These are phyloP conservation scores for Cladobotryum mycophilum DNA, from an alignment of 2,329 filamentous ascomycete species.

Conservation along the genomic window DNA sequence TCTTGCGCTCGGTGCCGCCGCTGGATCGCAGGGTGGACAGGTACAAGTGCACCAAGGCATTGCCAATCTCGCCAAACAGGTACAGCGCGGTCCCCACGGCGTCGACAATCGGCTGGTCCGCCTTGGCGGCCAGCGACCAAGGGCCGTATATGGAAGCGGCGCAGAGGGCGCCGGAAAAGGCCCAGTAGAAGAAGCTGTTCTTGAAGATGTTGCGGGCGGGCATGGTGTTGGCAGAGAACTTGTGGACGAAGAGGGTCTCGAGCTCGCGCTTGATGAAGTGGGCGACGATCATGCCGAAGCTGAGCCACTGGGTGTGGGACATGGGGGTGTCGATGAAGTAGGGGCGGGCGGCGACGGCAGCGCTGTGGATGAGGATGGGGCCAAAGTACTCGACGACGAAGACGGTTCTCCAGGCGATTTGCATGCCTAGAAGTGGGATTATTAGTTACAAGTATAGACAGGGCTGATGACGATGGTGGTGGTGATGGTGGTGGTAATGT, in stretches of 20 bases:
- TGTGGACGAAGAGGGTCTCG: conserved; percentile 91
- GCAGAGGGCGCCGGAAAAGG: conserved; percentile 70
- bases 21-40: conserved; percentile 69
- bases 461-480: no score
- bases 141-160: conserved; percentile 77
- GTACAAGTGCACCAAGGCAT: conserved; percentile 73
- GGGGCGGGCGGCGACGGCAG: conserved; percentile 65
- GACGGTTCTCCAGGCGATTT: conserved; percentile 88
- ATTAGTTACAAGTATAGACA: conserved; percentile 3
- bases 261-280: conserved; percentile 95
- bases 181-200: conserved; percentile 94
- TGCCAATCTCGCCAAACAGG: conserved; percentile 70
- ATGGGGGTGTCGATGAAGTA: conserved; percentile 51
- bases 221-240: conserved; percentile 94
- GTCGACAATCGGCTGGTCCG: conserved; percentile 45
- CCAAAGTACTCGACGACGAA: conserved; percentile 94
- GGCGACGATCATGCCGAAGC: conserved; percentile 64
- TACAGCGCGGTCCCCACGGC: conserved; percentile 67
- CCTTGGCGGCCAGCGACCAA: conserved; percentile 56
- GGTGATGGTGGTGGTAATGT: no score
- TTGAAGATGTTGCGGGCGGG: conserved; percentile 85
- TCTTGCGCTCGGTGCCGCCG: conserved; percentile 79
- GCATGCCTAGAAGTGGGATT: conserved; percentile 54
- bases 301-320: conserved; percentile 63
- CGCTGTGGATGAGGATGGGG: conserved; percentile 78